A percentile compares a stretch with the other conserved stretches of the same genome.
phyloP scores from a whole-genome alignment of 2,329 filamentous ascomycete genomes.

The Colletotrichum siamense region DNA sequence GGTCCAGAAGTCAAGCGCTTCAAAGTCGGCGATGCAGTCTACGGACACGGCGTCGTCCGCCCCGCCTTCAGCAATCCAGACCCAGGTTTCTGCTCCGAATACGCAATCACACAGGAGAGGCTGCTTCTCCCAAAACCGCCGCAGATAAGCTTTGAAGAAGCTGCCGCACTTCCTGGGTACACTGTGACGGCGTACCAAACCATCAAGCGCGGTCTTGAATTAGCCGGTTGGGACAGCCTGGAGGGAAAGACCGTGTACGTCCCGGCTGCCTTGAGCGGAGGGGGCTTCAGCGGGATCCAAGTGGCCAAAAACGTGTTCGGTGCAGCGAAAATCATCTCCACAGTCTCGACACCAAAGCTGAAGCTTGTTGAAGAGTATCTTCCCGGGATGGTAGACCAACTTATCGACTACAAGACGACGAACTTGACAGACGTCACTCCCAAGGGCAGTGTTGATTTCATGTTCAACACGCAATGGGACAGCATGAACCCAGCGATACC shows the following conservation, averaged over 20 bases:
- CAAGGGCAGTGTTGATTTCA: constrained; percentile 52
- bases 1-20: not conserved
- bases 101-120: constrained; percentile 38
- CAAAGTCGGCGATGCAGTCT: constrained; percentile 29
- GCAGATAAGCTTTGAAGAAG: constrained; percentile 37
- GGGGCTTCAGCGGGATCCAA: constrained; percentile 52
- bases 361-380: constrained; percentile 45
- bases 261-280: constrained; percentile 53
- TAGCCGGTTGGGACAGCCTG: constrained; percentile 42
- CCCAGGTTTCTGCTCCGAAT: constrained; percentile 45
- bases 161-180: constrained; percentile 39
- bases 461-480: constrained; percentile 52
- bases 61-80: constrained; percentile 34
- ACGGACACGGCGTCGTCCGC: constrained; percentile 40
- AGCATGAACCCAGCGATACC: constrained; percentile 44
- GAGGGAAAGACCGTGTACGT: constrained; percentile 58
- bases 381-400: constrained; percentile 50
- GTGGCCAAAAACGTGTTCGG: constrained; percentile 56
- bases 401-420: constrained; percentile 56
- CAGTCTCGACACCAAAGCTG: constrained; percentile 58
- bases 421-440: constrained; percentile 42
- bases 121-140: constrained; percentile 39
- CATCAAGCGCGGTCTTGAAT: constrained; percentile 42
- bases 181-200: constrained; percentile 50
- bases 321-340: constrained; percentile 52